Evolutionary conservation across 1,284 basidiomycete species (phyloP).

Genomic region (Cryptococcus hybrid): DNA sequence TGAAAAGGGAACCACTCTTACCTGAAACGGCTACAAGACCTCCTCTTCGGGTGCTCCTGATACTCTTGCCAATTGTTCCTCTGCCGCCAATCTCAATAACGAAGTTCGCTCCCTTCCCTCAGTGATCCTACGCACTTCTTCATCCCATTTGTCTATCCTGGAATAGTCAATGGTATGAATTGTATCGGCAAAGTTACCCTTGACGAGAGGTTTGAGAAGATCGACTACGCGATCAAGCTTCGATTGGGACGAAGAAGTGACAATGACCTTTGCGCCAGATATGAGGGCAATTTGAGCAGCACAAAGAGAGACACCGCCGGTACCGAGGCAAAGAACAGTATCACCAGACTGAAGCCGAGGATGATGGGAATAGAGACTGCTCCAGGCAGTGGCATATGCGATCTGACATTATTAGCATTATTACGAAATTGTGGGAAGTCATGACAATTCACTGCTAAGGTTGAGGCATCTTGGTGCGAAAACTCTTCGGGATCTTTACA

Average conservation of each 20-base stretch:
- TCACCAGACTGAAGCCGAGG: conserved; percentile 46
- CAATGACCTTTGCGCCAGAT: conserved; percentile 45
- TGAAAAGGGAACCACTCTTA: too few relatives aligned
- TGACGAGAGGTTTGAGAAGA: conserved; percentile 30
- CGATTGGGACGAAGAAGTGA: conserved; percentile 48
- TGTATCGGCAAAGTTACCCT: conserved; percentile 13
- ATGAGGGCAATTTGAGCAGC: conserved; percentile 49
- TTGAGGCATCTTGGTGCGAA: too few relatives aligned
- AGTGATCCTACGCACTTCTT: conserved; percentile 41
- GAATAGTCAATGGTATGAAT: conserved; percentile 41
- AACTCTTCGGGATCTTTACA: too few relatives aligned
- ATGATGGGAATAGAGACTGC: conserved; percentile 47
- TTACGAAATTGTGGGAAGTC: too few relatives aligned
- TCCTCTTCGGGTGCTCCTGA: conserved; percentile 28
- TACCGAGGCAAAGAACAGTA: conserved; percentile 51
- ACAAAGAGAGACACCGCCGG: conserved; percentile 52
- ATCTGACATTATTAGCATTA: too few relatives aligned
- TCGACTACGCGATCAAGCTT: conserved; percentile 43
- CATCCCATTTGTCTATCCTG: conserved; percentile 47
- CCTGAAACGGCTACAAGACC: too few relatives aligned
- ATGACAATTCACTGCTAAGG: too few relatives aligned
- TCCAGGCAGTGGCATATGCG: conserved; percentile 45
- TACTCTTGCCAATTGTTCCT: conserved; percentile 31
- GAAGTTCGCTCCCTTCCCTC: conserved; percentile 36
- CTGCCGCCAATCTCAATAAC: conserved; percentile 46